Conservation (phyloP, 352 stramenopile genomes). For the Globisporangium okanoganense region DNA sequence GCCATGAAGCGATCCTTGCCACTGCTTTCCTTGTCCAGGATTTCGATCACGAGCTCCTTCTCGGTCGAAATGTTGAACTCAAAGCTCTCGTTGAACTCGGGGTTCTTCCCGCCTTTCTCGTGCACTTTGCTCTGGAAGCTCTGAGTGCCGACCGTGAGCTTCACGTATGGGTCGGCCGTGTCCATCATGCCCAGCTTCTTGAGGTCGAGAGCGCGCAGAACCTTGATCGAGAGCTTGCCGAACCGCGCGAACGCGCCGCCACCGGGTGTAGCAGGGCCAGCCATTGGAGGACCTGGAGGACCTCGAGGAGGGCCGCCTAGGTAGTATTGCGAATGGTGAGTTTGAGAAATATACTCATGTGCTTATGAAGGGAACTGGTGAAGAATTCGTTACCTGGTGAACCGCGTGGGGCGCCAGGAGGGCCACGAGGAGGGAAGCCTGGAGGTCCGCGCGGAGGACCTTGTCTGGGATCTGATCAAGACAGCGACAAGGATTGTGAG, state of each 20-base stretch:
- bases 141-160: conserved; percentile 88
- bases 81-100: conserved; percentile 93
- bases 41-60: conserved; percentile 91
- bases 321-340: background rate
- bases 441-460: conserved; percentile 7
- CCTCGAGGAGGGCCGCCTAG: conserved; percentile 16
- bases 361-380: background rate
- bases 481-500: background rate
- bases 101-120: conserved; percentile 90
- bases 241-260: conserved; percentile 79
- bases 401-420: conserved; percentile 9
- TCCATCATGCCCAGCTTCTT: conserved; percentile 93
- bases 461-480: background rate
- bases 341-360: background rate
- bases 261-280: conserved; percentile 23
- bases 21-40: conserved; percentile 89
- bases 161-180: conserved; percentile 92
- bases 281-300: conserved; percentile 10
- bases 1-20: conserved; percentile 94
- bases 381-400: conserved; percentile 6
- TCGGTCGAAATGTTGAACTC: conserved; percentile 95
- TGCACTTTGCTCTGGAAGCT: conserved; percentile 78
- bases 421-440: conserved; percentile 9
- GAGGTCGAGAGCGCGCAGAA: conserved; percentile 89
- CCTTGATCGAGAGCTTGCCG: conserved; percentile 89